Conservation (phyloP, 257 asterid genomes). For the Gynochthodes officinalis region DNA sequence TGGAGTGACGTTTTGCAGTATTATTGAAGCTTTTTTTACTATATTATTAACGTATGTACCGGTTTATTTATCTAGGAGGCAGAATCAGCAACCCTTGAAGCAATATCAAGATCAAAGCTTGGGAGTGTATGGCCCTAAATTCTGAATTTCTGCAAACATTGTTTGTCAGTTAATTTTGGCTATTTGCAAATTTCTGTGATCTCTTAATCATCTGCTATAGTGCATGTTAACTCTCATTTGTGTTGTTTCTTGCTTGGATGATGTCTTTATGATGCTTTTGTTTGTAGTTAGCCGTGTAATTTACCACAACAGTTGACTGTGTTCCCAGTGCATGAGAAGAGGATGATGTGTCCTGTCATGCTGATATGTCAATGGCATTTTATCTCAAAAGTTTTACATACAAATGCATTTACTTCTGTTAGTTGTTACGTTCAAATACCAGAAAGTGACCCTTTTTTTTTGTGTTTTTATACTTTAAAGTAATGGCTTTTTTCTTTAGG, state of each 20-base stretch:
- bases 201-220: neutral
- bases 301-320: neutral
- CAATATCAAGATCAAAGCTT: constrained; percentile 75
- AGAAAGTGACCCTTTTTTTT: neutral
- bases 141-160: constrained; percentile 9
- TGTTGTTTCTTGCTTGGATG: neutral
- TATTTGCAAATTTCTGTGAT: constrained; percentile 3
- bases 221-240: neutral
- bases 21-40: neutral
- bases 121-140: constrained; percentile 64
- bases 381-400: neutral
- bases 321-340: neutral
- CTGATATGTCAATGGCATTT: neutral
- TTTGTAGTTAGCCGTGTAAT: neutral
- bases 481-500: neutral
- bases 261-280: neutral
- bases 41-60: neutral
- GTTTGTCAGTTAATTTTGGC: neutral
- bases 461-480: neutral
- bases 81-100: constrained; percentile 95
- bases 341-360: neutral
- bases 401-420: neutral
- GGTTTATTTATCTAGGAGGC: constrained; percentile 64
- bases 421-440: neutral
- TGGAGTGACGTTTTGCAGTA: neutral